Evolutionary conservation across 2,329 filamentous ascomycete species (phyloP), one percentile per base, ranked within the genome.

Genomic region (Pseudodiploospora longispora): DNA sequence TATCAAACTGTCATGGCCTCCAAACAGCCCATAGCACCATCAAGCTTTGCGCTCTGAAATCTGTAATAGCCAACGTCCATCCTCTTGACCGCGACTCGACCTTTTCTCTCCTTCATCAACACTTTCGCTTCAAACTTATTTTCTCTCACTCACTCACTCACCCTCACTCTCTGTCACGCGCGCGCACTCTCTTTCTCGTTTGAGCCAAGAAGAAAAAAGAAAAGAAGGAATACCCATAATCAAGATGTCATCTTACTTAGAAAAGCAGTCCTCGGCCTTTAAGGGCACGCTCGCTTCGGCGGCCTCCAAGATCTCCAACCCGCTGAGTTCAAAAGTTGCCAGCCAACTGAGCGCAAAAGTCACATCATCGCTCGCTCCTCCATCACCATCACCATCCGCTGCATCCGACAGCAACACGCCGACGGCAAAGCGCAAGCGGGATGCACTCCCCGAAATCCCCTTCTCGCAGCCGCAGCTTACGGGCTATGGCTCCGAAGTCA

Each of bases 381-480:
- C 77, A 12, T 87, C 76, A 41, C 82, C 78, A 36, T 78, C 80
- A 35, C 80, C 73, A 38, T 83, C 71, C 27, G 75, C 71, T 34
- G 64, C 69, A 5, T 77, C 74, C 33, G 76, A 80, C 38, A 69
- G 67, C 50, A 80, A 81, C 48, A 85, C 85, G 10, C 75, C 82
- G 6, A 75, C 79, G 40, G 76, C 76, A 44, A 82, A 80, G 61
- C 72, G 72, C 49, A 82, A 83, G 65, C 72, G 76, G 56, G 76
- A 79, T 51, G 61, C 65, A 35, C 63, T 62, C 5, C 71, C 72
- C 38, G 70, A 74, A 9, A 72, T 86, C 42, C 61, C 62, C 36
- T 91, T 82, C 66, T 90, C 86, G 44, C 87, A 90, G 67, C 86
- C 86, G 19, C 76, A 78, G 51, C 81, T 83, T 57, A 87, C 81